Evolutionary conservation across 139 green algal species (phyloP).

Genomic region (Mesotaenium endlicherianum): DNA sequence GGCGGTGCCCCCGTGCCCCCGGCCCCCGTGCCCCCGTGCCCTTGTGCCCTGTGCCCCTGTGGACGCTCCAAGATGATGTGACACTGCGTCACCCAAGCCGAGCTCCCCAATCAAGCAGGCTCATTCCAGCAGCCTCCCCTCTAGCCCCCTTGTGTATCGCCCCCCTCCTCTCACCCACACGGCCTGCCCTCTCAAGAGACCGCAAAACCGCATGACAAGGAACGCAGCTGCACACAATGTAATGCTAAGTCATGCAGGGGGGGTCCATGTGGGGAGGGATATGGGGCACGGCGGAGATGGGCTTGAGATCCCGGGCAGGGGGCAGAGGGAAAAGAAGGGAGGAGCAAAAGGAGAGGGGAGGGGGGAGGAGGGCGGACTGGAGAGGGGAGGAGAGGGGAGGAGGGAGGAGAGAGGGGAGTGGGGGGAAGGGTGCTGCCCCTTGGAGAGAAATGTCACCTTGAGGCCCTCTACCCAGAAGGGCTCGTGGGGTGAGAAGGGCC

Average conservation of each 20-base stretch:
- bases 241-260: not conserved
- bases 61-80: too few species aligned
- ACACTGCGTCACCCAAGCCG: too few species aligned
- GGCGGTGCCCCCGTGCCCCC: too few species aligned
- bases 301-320: not conserved
- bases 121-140: too few species aligned
- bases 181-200: not conserved
- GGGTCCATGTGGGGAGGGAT: too few species aligned
- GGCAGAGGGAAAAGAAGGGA: constrained; percentile 4
- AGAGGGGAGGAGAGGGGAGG: constrained; percentile 4
- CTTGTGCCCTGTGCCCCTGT: too few species aligned
- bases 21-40: too few species aligned
- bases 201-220: not conserved
- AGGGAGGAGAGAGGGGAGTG: constrained; percentile 12
- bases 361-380: not conserved
- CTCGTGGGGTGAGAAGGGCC: not conserved
- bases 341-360: not conserved
- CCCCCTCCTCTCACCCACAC: not conserved
- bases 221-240: not conserved
- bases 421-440: not conserved
- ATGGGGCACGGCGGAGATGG: too few species aligned
- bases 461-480: constrained; percentile 34
- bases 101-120: too few species aligned
- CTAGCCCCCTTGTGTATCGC: too few species aligned
- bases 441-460: too few species aligned